Percentiles rank a stretch among this genome's conserved stretches.
phyloP scores from a whole-genome alignment of 1,139 yeast genomes.

The Saccharomyces hybrid region DNA sequence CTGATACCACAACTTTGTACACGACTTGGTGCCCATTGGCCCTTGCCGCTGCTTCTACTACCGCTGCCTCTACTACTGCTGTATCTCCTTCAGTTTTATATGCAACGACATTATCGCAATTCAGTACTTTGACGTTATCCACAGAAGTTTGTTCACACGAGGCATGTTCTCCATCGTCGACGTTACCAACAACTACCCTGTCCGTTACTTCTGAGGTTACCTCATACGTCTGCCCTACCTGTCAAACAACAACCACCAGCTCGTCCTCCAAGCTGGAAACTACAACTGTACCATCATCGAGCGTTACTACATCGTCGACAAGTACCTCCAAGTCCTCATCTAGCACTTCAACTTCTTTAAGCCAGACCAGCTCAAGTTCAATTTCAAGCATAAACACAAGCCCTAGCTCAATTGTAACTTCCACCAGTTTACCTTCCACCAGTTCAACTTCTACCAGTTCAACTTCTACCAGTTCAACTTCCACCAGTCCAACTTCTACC shows the following conservation, averaged over 20 bases:
- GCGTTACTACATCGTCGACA: not conserved
- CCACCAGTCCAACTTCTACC: not conserved
- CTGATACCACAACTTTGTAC: not conserved
- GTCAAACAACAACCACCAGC: not conserved
- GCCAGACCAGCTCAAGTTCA: no score
- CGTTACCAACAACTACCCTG: conserved; percentile 3
- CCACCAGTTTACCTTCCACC: not conserved
- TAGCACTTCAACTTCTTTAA: no score
- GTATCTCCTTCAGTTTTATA: not conserved
- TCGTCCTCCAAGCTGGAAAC: not conserved
- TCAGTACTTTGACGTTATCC: conserved; percentile 34
- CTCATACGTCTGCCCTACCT: conserved; percentile 3
- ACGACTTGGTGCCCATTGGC: not conserved
- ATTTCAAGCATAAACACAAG: no score
- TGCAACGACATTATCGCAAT: not conserved
- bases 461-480: not conserved
- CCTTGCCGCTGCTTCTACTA: not conserved
- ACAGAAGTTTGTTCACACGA: conserved; percentile 89
- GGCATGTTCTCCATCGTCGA: conserved; percentile 82
- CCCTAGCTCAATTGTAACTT: no score
- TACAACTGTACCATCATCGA: not conserved
- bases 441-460: not conserved
- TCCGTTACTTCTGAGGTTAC: conserved; percentile 2
- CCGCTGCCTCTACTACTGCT: not conserved
- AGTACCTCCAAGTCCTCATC: no score